Conservation (phyloP, 371 early-diverging fungal species). For the Thermomucor indicae-seudaticae region DNA sequence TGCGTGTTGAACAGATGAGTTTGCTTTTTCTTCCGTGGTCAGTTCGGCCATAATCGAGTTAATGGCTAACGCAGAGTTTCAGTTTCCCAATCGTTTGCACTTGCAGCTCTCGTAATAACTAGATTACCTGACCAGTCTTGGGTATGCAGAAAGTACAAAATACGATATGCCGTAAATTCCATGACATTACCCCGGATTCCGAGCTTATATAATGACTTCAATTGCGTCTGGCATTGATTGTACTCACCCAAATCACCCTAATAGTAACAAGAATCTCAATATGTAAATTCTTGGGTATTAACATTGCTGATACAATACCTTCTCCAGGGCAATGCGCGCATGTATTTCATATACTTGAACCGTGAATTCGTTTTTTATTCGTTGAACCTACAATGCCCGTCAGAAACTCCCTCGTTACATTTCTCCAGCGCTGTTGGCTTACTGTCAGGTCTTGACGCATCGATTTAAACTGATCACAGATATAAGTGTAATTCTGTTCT, state of each 20-base stretch:
- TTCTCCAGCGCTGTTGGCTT: no score
- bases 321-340: constrained; percentile 93
- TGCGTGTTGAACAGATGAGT: constrained; percentile 75
- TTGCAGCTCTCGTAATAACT: no score
- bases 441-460: constrained; percentile 94
- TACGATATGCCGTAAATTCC: constrained; percentile 91
- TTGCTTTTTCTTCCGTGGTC: constrained; percentile 52
- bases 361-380: constrained; percentile 88
- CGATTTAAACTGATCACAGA: constrained; percentile 94
- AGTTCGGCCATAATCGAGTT: constrained; percentile 67
- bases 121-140: constrained; percentile 81
- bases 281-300: background rate
- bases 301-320: constrained; percentile 36
- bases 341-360: constrained; percentile 92
- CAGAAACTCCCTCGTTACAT: background rate
- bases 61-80: constrained; percentile 25
- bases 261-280: background rate
- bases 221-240: constrained; percentile 95
- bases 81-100: background rate
- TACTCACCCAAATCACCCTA: constrained; percentile 94
- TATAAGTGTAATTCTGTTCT: constrained; percentile 82
- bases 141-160: constrained; percentile 86
- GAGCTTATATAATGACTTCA: constrained; percentile 80
- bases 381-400: constrained; percentile 65
- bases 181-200: constrained; percentile 63